Conservation (phyloP, 805 yeast species). For the Wickerhamiella kazuoi region DNA sequence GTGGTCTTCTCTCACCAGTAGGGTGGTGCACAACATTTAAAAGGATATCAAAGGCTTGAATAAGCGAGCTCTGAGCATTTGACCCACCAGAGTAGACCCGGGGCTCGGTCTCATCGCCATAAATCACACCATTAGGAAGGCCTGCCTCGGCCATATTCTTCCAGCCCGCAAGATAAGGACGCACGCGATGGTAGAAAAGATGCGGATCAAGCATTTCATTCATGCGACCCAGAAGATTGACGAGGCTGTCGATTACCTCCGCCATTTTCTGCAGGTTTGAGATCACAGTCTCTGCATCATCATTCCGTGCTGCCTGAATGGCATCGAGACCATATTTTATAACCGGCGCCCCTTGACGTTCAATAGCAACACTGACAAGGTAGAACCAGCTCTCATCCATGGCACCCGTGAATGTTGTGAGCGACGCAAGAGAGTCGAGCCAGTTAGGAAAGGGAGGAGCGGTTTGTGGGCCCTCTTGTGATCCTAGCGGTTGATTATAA, state of each 20-base stretch:
- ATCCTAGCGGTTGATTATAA: not conserved
- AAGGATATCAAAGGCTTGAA: slow-evolving; percentile 69
- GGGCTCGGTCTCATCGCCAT: slow-evolving; percentile 45
- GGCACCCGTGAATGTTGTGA: slow-evolving; percentile 75
- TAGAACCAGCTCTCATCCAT: slow-evolving; percentile 91
- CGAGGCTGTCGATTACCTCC: slow-evolving; percentile 54
- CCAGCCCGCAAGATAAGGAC: slow-evolving; percentile 93
- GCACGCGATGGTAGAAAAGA: slow-evolving; percentile 63
- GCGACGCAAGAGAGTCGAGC: slow-evolving; percentile 36
- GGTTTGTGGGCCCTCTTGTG: not conserved
- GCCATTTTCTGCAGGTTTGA: slow-evolving; percentile 46
- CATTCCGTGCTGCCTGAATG: slow-evolving; percentile 34
- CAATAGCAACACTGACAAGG: slow-evolving; percentile 73
- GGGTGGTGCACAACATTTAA: slow-evolving; percentile 63
- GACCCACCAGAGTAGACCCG: slow-evolving; percentile 71
- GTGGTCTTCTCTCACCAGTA: slow-evolving; percentile 38
- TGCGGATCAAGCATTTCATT: slow-evolving; percentile 93
- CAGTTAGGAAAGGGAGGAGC: slow-evolving; percentile 3
- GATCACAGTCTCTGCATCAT: slow-evolving; percentile 27
- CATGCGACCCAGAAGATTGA: slow-evolving; percentile 59
- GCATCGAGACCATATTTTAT: slow-evolving; percentile 53
- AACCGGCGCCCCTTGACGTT: slow-evolving; percentile 60
- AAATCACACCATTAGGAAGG: slow-evolving; percentile 56
- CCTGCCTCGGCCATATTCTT: slow-evolving; percentile 80
- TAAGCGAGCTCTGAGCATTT: slow-evolving; percentile 80